Evolutionary conservation across 441 rosid species (phyloP), one percentile per base, ranked within the genome.

Genomic region (Dalechampia spathulata): DNA sequence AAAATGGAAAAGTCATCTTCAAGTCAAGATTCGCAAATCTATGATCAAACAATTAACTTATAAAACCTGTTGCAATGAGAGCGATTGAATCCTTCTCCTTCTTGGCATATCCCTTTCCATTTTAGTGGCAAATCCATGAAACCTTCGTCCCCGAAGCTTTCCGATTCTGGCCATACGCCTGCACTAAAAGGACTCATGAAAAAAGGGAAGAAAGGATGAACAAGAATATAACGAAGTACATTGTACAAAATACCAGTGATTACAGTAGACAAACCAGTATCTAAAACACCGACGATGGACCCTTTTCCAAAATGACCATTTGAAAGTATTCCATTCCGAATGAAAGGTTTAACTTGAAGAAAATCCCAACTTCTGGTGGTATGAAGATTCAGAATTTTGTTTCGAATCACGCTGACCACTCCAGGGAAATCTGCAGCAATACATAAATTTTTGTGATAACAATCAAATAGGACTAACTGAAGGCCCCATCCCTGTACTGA

Each of bases 161-260:
- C 63, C 21, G 86, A 82, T 62, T 84, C 90, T 0, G 89, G 90
- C 89, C 83, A 84, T 64, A 84, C 68, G 52, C 91, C 88, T 83
- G 59, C 6, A 8, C 4, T 5, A 10, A 21, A 38, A 16, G 30
- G 7, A 15, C 12, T 4, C n/a, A 2, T 7, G 13, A 27, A 30
- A 49, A 25, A 41, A 43, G 22, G n/a, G 36, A 30, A 52, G 40
- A 42, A 1, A 43, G 32, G 53, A 52, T 7, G 21, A n/a, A n/a
- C n/a, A n/a, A n/a, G n/a, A n/a, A n/a, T n/a, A n/a, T n/a, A n/a
- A n/a, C n/a, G n/a, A n/a, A n/a, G n/a, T n/a, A n/a, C n/a, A n/a
- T n/a, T n/a, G n/a, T n/a, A n/a, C n/a, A n/a, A n/a, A n/a, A n/a
- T n/a, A n/a, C n/a, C 34, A 30, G 34, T 8, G 4, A 8, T 4